Evolutionary conservation across 768 basidiomycete genomes (phyloP), one percentile per base, ranked within the genome.

Genomic region (Phaeotremella skinneri): DNA sequence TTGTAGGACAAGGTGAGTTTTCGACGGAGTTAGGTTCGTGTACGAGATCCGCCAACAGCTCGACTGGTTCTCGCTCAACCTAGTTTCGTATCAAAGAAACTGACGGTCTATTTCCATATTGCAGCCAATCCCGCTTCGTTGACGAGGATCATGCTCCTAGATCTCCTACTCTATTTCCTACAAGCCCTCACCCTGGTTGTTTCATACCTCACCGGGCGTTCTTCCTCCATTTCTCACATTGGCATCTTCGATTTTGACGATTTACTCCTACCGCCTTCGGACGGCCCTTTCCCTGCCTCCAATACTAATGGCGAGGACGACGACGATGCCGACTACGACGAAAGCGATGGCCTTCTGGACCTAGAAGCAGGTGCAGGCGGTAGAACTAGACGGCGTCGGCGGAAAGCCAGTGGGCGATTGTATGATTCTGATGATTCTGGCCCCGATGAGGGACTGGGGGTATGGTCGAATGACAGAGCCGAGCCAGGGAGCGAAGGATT

Each of bases 1-100:
- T 73, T 26, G 63, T 70, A 3, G 71, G 71, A 9, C 68, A 73
- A 49, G 49, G 71, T 73, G 56, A 42, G 66, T 66, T 25, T 45
- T 21, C 43, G 13, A 7, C 23, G 13, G 43, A 45, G n/a, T n/a
- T 45, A 6, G 21, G 13, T 20, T 45, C 13, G 7, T 45, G 43
- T 37, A 17, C 34, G 7, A 7, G 9, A 37, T 37, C 34, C 17
- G 34, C 17, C 34, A 37, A 37, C 9, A 37, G 9, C 34, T 37
- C 17, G 34, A 17, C 9, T 37, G 34, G 17, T 37, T 17, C 7
- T 17, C 34, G 17, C 34, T 7, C 7, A 37, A 37, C 34, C 7
- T 37, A 37, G 34, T 37, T 37, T 17, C 17, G 17, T 37, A 17
- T 37, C 7, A 37, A 37, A 7, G 17, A 37, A 7, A 37, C 20